phyloP scores from a whole-genome alignment of 2,329 filamentous ascomycete genomes.

The Helotiales sp. region DNA sequence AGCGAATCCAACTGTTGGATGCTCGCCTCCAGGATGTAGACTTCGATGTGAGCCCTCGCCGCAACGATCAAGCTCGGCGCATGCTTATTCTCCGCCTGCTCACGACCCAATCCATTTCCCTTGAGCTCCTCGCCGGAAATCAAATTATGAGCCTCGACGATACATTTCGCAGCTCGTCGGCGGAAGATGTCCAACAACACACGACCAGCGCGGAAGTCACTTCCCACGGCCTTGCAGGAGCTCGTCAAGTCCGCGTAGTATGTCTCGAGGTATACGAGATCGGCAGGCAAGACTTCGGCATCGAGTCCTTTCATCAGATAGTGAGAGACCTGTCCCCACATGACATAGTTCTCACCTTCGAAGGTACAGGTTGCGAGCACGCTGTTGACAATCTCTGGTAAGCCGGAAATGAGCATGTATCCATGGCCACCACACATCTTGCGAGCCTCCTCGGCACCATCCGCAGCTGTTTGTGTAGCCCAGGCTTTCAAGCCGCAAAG shows the following conservation, averaged over 20 bases:
- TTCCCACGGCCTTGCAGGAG: not conserved
- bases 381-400: constrained; percentile 42
- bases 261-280: constrained; percentile 21
- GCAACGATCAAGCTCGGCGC: constrained; percentile 10
- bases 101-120: not conserved
- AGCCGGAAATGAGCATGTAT: constrained; percentile 44
- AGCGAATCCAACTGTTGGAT: constrained; percentile 14
- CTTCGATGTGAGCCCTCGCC: constrained; percentile 36
- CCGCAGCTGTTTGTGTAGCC: constrained; percentile 36
- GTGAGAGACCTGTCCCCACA: constrained; percentile 47
- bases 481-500: constrained; percentile 42
- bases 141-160: not conserved
- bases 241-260: not conserved
- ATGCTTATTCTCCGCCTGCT: constrained; percentile 15
- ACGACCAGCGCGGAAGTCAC: not conserved
- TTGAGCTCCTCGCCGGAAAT: not conserved
- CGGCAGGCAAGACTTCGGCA: constrained; percentile 11
- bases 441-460: constrained; percentile 44
- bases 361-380: constrained; percentile 42
- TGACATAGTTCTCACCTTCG: constrained; percentile 50
- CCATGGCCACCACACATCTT: constrained; percentile 48
- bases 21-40: constrained; percentile 37
- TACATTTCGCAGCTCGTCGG: not conserved
- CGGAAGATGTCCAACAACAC: not conserved
- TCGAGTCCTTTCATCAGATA: constrained; percentile 29